Evolutionary conservation across 495 filamentous ascomycete species (phyloP).

Genomic region (Chaetomium tenue): DNA sequence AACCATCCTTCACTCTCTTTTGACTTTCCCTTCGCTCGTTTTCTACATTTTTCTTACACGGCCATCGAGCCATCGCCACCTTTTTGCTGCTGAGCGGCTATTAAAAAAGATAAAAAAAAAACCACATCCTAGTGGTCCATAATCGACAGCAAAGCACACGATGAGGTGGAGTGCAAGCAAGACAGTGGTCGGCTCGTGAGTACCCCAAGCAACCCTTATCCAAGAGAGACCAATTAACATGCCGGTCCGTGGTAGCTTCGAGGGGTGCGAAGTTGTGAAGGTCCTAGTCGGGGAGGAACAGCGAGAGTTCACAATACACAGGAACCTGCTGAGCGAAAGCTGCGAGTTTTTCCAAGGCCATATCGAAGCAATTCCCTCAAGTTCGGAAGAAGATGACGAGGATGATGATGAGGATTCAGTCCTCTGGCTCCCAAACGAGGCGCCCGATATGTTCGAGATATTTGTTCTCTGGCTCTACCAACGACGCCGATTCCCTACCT

Average conservation of each 20-base stretch:
- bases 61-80: neutral
- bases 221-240: constrained; percentile 7
- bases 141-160: neutral
- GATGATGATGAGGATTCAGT: constrained; percentile 30
- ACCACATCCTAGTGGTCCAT: too few relatives aligned
- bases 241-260: constrained; percentile 19
- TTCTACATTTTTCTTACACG: neutral
- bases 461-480: constrained; percentile 49
- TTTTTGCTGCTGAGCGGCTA: constrained; percentile 13
- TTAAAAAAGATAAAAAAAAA: neutral
- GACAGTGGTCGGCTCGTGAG: constrained; percentile 25
- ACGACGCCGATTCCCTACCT: constrained; percentile 36
- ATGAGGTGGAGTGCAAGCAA: constrained; percentile 29
- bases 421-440: constrained; percentile 44
- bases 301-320: constrained; percentile 43
- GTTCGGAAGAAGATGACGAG: neutral
- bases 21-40: neutral
- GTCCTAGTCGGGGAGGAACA: constrained; percentile 45
- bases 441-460: constrained; percentile 48
- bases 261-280: constrained; percentile 38
- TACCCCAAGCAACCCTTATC: neutral
- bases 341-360: constrained; percentile 44
- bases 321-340: constrained; percentile 40
- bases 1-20: neutral
- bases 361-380: constrained; percentile 34